phyloP scores from a whole-genome alignment of 1,284 basidiomycete species.

The Cryptococcus deneoformans region DNA sequence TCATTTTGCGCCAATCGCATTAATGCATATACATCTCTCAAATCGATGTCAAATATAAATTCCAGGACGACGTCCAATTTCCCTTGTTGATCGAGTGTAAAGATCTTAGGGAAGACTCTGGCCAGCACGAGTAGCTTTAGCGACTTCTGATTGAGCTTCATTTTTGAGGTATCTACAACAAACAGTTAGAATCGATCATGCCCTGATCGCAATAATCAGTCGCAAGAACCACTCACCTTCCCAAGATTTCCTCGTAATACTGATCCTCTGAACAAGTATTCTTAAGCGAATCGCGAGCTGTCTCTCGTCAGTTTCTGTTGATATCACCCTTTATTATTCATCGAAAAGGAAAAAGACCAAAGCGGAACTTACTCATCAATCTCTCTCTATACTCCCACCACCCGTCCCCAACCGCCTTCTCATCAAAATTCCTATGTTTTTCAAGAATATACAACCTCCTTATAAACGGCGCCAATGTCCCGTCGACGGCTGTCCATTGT shows the following conservation, averaged over 20 bases:
- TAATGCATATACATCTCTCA: too few species aligned
- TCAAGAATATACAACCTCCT: slow-evolving; percentile 22
- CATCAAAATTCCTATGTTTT: slow-evolving; percentile 14
- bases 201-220: too few species aligned
- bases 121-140: too few species aligned
- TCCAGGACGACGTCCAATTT: too few species aligned
- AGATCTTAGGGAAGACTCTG: too few species aligned
- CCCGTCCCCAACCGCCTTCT: slow-evolving; percentile 11
- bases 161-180: too few species aligned
- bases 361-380: slow-evolving; percentile 14
- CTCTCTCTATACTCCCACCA: slow-evolving; percentile 18
- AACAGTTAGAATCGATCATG: too few species aligned
- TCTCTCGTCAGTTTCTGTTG: neutral
- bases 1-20: too few species aligned
- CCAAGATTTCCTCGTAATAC: slow-evolving; percentile 16
- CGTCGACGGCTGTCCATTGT: slow-evolving; percentile 21
- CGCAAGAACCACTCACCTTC: slow-evolving; percentile 3
- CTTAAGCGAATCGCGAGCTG: slow-evolving; percentile 20
- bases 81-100: too few species aligned
- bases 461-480: slow-evolving; percentile 20
- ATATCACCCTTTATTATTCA: too few species aligned
- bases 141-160: too few species aligned
- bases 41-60: too few species aligned
- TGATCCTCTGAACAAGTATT: slow-evolving; percentile 19
- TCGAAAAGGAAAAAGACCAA: neutral